Evolutionary conservation across 441 rosid species (phyloP), one percentile per base, ranked within the genome.

Genomic region (Isatis lusitanica): DNA sequence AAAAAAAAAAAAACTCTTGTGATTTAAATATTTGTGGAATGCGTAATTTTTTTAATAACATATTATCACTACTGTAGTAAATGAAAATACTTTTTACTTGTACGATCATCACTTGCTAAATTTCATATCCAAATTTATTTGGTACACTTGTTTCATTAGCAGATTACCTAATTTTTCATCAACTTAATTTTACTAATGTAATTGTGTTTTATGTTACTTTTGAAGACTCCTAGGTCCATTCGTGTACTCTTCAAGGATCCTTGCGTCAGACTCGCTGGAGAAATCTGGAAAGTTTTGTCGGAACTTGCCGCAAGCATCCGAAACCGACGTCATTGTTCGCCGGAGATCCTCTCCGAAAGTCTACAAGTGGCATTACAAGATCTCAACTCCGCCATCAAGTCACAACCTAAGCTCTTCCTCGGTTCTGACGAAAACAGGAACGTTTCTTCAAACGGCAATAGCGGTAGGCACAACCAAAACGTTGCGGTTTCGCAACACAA

Each of bases 181-280:
- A 17, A 48, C 12, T 1, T 18, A 42, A 42, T 42, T n/a, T n/a
- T n/a, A 21, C 24, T 21, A 21, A 21, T 21, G 24, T 21, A 57
- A 57, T 40, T 16, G 3, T 21, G 24, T 58, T 26, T 38, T 6
- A 3, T 59, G 61, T 71, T 60, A 3, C 24, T 56, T 56, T 46
- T 64, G 39, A 44, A 82, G 85, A 74, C 85, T 40, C 97, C 98
- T 0, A 76, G 78, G 57, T 79, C 86, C 1, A 88, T 86, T 33
- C 92, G 94, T 8, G 83, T 56, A 13, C 80, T 91, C 30, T 87
- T 91, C 83, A 94, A 90, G 61, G 87, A 84, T 52, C 93, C 93
- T 18, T 87, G 96, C 70, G 82, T 80, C 15, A 80, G 86, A 28
- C 72, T 90, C 6, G 94, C 90, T 0, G 63, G 63, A 39, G 94